Evolutionary conservation across 2,329 filamentous ascomycete species (phyloP), one percentile per base, ranked within the genome.

Genomic region (Cladosporium sp.): DNA sequence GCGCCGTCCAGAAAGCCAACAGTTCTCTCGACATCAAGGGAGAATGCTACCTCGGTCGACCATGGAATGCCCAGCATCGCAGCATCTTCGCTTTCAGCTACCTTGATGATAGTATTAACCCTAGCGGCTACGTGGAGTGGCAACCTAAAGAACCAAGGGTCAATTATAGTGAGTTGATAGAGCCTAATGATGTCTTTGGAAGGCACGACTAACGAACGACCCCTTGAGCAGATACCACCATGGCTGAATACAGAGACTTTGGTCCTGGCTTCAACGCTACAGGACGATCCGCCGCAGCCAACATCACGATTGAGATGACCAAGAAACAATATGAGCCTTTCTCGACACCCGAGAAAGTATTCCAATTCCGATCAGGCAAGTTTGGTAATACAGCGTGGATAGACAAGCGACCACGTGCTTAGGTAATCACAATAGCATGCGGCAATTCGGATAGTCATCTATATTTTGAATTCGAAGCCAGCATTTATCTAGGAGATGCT

Each of bases 61-160:
- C 84, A 0, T 87, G 84, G 75, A 87, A 87, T 64, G 73, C 78
- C 0, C 70, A 75, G 44, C 82, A 85, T 60, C 77, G 80, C 19
- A 82, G 79, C 34, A 75, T 87, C 59, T 86, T 85, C 61, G 78
- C 80, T 54, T 69, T 78, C 10, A 77, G 74, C 1, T 82, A 80
- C 61, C 72, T 86, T 5, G 83, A 86, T 64, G 74, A 74, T 4
- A 81, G 77, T 45, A 79, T 86, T 24, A 61, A 72, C 36, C 73
- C 79, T 0, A 74, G 71, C 1, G 84, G 83, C 1, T 87, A 86
- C 64, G 82, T 81, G 36, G 64, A 74, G 10, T 85, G 83, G 83
- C 65, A 72, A 13, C 60, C 65, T 22, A 75, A 70, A 7, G 76
- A 73, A 59, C 75, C 70, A 48, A 75, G 68, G 60, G 70, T 75